Evolutionary conservation across 106 monocot species (phyloP).

Genomic region (Acorus gramineus): DNA sequence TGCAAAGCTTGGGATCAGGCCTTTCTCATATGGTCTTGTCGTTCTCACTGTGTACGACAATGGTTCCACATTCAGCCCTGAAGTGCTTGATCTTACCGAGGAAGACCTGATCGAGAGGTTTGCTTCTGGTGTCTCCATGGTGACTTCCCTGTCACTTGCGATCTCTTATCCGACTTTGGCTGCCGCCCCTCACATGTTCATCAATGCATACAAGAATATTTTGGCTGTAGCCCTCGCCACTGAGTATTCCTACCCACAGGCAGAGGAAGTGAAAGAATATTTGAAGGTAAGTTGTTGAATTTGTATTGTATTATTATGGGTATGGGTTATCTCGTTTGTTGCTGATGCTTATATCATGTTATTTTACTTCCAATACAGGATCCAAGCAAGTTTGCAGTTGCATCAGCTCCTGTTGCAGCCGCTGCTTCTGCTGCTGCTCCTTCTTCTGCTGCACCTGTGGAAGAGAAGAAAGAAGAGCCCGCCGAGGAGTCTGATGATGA

Average conservation of each 20-base stretch:
- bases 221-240: slow-evolving; percentile 11
- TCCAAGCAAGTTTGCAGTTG: slow-evolving; percentile 16
- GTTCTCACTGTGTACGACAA: slow-evolving; percentile 9
- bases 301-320: background rate
- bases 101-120: slow-evolving; percentile 14
- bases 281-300: slow-evolving; percentile 2
- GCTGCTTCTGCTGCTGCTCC: background rate
- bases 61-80: slow-evolving; percentile 10
- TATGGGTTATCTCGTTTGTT: background rate
- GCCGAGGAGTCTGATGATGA: slow-evolving; percentile 9
- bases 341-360: background rate
- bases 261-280: slow-evolving; percentile 20
- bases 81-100: slow-evolving; percentile 5
- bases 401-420: slow-evolving; percentile 3
- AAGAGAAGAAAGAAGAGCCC: slow-evolving; percentile 9
- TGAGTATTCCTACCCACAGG: slow-evolving; percentile 11
- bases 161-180: background rate
- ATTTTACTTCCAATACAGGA: slow-evolving; percentile 1
- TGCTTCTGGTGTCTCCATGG: slow-evolving; percentile 5
- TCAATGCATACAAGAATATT: slow-evolving; percentile 20
- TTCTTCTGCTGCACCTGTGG: background rate
- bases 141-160: too few relatives aligned
- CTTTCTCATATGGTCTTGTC: slow-evolving; percentile 14
- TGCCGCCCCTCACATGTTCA: slow-evolving; percentile 14
- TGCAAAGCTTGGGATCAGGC: slow-evolving; percentile 14